Percentiles rank a stretch among this genome's conserved stretches.
phyloP scores from a whole-genome alignment of 1,284 basidiomycete genomes.

The Puccinia horiana region DNA sequence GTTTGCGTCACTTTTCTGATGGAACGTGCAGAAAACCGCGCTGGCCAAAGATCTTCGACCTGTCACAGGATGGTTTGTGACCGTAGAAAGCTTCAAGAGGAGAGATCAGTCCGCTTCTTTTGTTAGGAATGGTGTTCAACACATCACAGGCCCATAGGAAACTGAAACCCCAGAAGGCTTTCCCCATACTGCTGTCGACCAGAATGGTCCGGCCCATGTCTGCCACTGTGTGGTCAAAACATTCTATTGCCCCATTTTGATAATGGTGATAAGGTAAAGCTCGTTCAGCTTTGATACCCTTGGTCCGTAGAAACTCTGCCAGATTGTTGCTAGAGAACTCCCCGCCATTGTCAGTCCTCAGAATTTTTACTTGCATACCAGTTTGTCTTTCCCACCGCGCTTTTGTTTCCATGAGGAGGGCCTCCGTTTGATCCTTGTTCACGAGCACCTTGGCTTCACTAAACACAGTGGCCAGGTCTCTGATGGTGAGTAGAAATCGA shows the following conservation, averaged over 20 bases:
- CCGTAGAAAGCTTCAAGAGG: not conserved
- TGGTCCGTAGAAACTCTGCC: not conserved
- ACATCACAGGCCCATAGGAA: conserved; percentile 5
- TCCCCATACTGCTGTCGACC: not conserved
- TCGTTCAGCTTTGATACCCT: not conserved
- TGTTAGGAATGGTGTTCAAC: not conserved
- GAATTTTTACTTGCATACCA: not conserved
- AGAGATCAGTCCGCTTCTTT: not conserved
- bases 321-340: not conserved
- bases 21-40: not conserved
- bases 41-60: not conserved
- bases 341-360: not conserved
- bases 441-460: not conserved
- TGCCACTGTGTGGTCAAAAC: not conserved
- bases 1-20: not conserved
- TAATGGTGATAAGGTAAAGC: conserved; percentile 15
- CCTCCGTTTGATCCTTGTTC: not conserved
- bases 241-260: conserved; percentile 8
- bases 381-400: not conserved
- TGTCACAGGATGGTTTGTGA: not conserved
- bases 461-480: not conserved
- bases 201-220: not conserved
- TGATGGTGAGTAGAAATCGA: not conserved
- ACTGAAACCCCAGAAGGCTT: not conserved
- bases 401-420: not conserved